Percentiles rank a stretch among this genome's conserved stretches.
These are phyloP conservation scores for Thozetella sp. DNA, from an alignment of 495 filamentous ascomycete species.

Conservation along the genomic window DNA sequence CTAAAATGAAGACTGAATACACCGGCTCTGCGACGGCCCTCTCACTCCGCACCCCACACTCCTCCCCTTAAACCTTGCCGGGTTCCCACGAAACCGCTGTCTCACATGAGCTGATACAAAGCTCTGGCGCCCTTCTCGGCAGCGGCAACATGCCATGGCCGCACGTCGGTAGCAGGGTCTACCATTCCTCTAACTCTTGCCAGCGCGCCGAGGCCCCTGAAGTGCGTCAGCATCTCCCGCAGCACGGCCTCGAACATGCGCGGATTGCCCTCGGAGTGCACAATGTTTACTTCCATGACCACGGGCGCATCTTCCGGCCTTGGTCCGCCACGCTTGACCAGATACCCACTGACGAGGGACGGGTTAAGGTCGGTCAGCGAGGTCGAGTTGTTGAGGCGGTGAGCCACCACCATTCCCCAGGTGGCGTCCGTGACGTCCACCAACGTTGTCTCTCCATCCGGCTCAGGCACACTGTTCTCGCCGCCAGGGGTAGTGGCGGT, in stretches of 20 bases:
- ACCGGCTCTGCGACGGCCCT: too few species aligned
- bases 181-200: slow-evolving; percentile 69
- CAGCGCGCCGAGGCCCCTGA: slow-evolving; percentile 73
- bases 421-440: slow-evolving; percentile 78
- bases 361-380: slow-evolving; percentile 65
- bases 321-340: slow-evolving; percentile 72
- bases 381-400: slow-evolving; percentile 69
- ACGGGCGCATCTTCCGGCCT: slow-evolving; percentile 63
- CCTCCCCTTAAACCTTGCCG: too few species aligned
- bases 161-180: slow-evolving; percentile 59
- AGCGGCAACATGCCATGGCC: slow-evolving; percentile 88
- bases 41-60: too few species aligned
- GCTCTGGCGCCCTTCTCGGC: slow-evolving; percentile 67
- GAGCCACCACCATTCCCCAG: slow-evolving; percentile 74
- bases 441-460: slow-evolving; percentile 74
- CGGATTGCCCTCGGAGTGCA: slow-evolving; percentile 55
- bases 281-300: slow-evolving; percentile 65
- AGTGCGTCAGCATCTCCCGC: slow-evolving; percentile 73
- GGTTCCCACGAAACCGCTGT: not conserved
- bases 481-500: slow-evolving; percentile 63
- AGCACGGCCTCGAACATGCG: slow-evolving; percentile 62
- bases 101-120: slow-evolving; percentile 57
- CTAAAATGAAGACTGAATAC: too few species aligned
- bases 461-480: slow-evolving; percentile 43
- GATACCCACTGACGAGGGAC: slow-evolving; percentile 70